Evolutionary conservation across 495 filamentous ascomycete genomes (phyloP).

Genomic region (Tuber melanosporum): DNA sequence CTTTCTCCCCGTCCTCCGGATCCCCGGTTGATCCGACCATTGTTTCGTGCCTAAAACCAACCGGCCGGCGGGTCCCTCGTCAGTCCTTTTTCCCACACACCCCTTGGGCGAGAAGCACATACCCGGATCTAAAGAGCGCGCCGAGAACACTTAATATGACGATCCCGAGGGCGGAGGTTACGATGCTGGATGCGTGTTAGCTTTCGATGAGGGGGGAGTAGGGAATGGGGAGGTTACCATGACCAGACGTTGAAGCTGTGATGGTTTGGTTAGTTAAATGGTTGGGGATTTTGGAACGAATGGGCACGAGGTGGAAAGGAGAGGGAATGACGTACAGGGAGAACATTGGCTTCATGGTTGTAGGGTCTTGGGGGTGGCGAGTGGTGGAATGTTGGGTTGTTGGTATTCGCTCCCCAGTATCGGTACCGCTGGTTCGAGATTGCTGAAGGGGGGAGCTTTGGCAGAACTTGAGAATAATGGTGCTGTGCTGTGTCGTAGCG

Average conservation of each 20-base stretch:
- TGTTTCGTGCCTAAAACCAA: constrained; percentile 29
- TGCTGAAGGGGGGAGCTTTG: not conserved
- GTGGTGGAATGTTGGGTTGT: not conserved
- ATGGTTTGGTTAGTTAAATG: not conserved
- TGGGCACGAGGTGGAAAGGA: not conserved
- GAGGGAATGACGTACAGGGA: constrained; percentile 31
- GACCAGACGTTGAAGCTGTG: constrained; percentile 32
- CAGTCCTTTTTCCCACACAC: not conserved
- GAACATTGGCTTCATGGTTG: constrained; percentile 40
- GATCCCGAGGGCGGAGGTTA: constrained; percentile 38
- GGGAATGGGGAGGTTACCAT: constrained; percentile 18
- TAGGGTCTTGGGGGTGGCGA: not conserved
- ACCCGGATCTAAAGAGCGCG: constrained; percentile 34
- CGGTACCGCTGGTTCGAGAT: not conserved
- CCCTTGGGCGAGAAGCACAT: not conserved
- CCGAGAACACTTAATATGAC: constrained; percentile 32
- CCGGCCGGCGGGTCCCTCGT: not conserved
- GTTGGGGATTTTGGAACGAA: not conserved
- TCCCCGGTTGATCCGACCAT: constrained; percentile 36
- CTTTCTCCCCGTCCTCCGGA: constrained; percentile 29
- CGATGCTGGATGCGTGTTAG: constrained; percentile 17
- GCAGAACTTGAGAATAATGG: not conserved
- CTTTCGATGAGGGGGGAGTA: not conserved
- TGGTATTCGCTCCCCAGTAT: not conserved
- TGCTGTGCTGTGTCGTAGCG: not conserved